phyloP scores from a whole-genome alignment of 352 stramenopile species.

The Phytophthora aleatoria region DNA sequence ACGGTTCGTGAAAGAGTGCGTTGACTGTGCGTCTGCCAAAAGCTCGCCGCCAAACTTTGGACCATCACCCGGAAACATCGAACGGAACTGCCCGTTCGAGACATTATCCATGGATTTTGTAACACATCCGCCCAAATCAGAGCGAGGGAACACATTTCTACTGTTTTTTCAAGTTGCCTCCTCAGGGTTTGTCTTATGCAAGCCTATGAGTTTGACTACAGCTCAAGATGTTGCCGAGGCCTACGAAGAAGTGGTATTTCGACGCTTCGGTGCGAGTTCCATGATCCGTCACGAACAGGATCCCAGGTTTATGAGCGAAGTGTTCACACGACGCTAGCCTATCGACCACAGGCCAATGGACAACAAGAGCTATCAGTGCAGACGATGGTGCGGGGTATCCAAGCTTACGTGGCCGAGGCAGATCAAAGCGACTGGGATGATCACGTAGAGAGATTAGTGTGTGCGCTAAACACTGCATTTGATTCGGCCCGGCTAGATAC shows the following conservation, averaged over 20 bases:
- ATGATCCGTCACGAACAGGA: background rate
- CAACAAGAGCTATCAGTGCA: background rate
- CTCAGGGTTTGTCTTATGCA: background rate
- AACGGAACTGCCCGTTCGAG: background rate
- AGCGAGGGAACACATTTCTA: background rate
- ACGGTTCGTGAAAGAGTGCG: background rate
- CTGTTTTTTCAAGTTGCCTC: background rate
- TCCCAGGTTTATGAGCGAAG: no score
- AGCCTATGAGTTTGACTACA: background rate
- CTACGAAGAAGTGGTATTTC: background rate
- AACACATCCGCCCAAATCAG: background rate
- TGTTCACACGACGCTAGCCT: no score
- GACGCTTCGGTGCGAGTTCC: slow-evolving; percentile 1
- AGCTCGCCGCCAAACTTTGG: background rate
- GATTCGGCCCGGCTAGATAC: background rate
- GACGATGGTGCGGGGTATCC: background rate
- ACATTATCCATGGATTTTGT: background rate
- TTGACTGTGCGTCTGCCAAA: background rate
- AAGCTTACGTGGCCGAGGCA: background rate
- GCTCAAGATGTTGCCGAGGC: slow-evolving; percentile 1
- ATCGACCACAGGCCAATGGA: background rate
- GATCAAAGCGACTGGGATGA: slow-evolving; percentile 8
- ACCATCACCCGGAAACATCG: background rate
- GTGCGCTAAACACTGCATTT: background rate
- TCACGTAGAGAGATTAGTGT: background rate